These are phyloP conservation scores for Hymenoscyphus occultus DNA, from an alignment of 2,329 filamentous ascomycete genomes.

Conservation along the genomic window DNA sequence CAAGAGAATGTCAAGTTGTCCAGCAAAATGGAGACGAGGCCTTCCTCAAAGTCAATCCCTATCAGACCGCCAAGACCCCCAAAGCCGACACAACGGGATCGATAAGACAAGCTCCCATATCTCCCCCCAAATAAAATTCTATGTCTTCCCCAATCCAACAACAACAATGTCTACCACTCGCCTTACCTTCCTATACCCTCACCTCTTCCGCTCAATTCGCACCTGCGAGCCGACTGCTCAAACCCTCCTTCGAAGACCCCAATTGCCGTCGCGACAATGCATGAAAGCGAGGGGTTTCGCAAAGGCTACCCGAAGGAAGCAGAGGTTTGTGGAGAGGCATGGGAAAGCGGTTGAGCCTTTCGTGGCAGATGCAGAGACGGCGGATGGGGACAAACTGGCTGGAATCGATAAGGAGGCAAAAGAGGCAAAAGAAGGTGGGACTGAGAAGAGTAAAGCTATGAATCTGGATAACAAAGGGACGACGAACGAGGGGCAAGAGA, in stretches of 20 bases:
- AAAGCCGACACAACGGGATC: constrained; percentile 3
- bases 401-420: constrained; percentile 17
- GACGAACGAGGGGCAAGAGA: constrained; percentile 4
- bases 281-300: constrained; percentile 37
- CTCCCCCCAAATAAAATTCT: constrained; percentile 5
- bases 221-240: constrained; percentile 43
- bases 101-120: constrained; percentile 1
- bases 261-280: constrained; percentile 25
- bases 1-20: too few species aligned
- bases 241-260: constrained; percentile 35
- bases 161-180: constrained; percentile 56
- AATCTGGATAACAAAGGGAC: constrained; percentile 11
- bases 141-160: constrained; percentile 10
- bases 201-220: constrained; percentile 57
- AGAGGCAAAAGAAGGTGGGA: constrained; percentile 13
- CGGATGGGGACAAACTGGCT: constrained; percentile 23
- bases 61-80: background rate
- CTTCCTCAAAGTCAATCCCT: too few species aligned
- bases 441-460: constrained; percentile 12
- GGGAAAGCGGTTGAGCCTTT: constrained; percentile 60
- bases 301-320: constrained; percentile 39
- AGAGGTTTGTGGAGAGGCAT: constrained; percentile 52
- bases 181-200: constrained; percentile 67
- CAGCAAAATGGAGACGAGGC: too few species aligned
- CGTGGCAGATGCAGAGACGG: constrained; percentile 34